These are phyloP conservation scores for Agapanthus africanus DNA, from an alignment of 106 monocot genomes.

Conservation along the genomic window DNA sequence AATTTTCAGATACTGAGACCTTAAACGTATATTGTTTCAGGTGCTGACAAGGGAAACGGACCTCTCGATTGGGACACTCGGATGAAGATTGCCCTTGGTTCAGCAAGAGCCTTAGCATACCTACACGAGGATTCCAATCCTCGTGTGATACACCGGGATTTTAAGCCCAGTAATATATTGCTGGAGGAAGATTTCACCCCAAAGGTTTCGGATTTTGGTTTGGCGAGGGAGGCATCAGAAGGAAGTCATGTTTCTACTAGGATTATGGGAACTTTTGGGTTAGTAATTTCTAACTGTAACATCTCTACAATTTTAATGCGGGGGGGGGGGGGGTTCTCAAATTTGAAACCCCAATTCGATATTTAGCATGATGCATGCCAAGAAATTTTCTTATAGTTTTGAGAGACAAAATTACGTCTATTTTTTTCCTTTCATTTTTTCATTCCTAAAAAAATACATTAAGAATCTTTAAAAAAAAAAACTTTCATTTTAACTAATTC, in stretches of 20 bases:
- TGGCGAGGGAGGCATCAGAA: conserved; percentile 93
- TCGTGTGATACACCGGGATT: conserved; percentile 96
- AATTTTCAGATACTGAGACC: conserved; percentile 2
- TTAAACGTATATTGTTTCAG: no score
- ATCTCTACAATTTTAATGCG: no score
- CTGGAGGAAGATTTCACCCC: conserved; percentile 92
- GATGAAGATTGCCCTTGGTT: conserved; percentile 91
- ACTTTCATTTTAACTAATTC: no score
- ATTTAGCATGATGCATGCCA: no score
- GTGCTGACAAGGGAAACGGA: conserved; percentile 51
- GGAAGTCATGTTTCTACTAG: conserved; percentile 73
- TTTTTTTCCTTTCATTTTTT: no score
- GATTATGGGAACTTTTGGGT: conserved; percentile 99
- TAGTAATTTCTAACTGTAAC: conserved; percentile 16
- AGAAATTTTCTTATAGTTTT: no score
- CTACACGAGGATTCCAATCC: conserved; percentile 98
- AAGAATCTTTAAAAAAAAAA: no score
- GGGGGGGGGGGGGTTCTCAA: no score
- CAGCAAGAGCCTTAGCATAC: conserved; percentile 92
- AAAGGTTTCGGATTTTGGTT: conserved; percentile 94
- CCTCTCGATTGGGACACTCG: conserved; percentile 77
- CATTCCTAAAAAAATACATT: no score
- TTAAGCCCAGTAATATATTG: conserved; percentile 90
- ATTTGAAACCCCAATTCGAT: no score
- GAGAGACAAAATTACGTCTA: no score